Conservation (phyloP, 257 asterid genomes). For the Craterostigma plantagineum region DNA sequence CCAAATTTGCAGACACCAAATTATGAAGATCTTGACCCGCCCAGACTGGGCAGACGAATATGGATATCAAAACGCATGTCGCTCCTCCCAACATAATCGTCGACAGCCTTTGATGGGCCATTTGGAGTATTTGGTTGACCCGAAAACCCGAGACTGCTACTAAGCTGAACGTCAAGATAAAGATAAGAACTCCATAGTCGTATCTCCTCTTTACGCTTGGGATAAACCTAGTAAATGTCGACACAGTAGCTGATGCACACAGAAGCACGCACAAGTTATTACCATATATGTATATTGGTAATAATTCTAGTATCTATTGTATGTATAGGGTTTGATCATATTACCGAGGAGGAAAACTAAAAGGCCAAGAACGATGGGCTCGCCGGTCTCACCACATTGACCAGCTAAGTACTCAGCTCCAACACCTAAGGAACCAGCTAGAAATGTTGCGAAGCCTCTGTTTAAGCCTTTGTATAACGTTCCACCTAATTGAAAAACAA, state of each 20-base stretch:
- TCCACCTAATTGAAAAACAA: not conserved
- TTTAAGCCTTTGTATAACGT: not conserved
- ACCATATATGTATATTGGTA: too few relatives aligned
- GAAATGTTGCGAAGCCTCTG: not conserved
- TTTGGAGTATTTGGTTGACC: conserved; percentile 23
- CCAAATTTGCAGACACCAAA: conserved; percentile 21
- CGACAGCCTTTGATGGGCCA: conserved; percentile 49
- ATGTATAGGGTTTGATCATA: too few relatives aligned
- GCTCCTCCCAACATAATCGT: conserved; percentile 48
- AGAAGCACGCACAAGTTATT: not conserved
- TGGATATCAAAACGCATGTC: conserved; percentile 41
- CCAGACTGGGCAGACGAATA: conserved; percentile 58
- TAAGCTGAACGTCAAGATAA: conserved; percentile 54
- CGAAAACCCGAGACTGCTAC: conserved; percentile 71
- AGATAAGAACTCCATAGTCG: conserved; percentile 61
- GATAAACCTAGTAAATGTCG: conserved; percentile 45
- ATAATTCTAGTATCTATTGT: not conserved
- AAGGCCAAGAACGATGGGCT: not conserved
- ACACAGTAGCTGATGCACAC: conserved; percentile 21
- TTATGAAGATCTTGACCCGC: conserved; percentile 73
- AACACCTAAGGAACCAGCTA: not conserved
- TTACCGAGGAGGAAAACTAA: not conserved
- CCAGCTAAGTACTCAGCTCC: not conserved
- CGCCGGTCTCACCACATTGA: not conserved
- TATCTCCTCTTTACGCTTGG: conserved; percentile 46